Conservation (phyloP, 768 basidiomycete species). For the Mycena olivaceomarginata region DNA sequence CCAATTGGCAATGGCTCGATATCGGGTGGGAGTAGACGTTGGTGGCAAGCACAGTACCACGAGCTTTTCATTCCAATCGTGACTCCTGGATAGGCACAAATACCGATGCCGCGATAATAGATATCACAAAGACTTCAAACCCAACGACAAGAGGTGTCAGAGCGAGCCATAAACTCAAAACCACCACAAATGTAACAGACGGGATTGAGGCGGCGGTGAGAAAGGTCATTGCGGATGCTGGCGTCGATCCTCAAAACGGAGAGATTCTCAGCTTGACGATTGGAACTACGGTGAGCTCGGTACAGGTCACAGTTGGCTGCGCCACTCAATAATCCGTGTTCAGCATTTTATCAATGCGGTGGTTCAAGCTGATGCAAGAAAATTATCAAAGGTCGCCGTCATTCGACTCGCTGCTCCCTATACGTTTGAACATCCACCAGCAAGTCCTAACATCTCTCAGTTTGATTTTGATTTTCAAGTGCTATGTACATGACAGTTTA, state of each 20-base stretch:
- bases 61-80: background rate
- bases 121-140: constrained; percentile 51
- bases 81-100: constrained; percentile 55
- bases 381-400: constrained; percentile 77
- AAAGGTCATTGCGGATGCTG: constrained; percentile 62
- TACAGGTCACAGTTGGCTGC: background rate
- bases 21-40: constrained; percentile 58
- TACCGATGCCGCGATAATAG: constrained; percentile 58
- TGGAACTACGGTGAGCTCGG: constrained; percentile 71
- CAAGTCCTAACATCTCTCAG: constrained; percentile 55
- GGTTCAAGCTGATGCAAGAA: constrained; percentile 71
- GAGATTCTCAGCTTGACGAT: constrained; percentile 72
- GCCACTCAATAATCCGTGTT: background rate
- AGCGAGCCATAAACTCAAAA: constrained; percentile 68
- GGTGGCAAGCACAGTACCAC: constrained; percentile 44
- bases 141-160: constrained; percentile 58
- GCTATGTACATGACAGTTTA: constrained; percentile 57
- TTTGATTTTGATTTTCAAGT: constrained; percentile 47
- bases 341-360: constrained; percentile 78
- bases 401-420: constrained; percentile 78
- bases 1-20: constrained; percentile 21
- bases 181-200: constrained; percentile 74
- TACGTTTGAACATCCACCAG: constrained; percentile 75
- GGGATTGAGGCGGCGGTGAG: constrained; percentile 75
- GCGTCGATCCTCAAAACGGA: constrained; percentile 53